phyloP scores from a whole-genome alignment of 1,284 basidiomycete species.

The Amylostereum areolatum region DNA sequence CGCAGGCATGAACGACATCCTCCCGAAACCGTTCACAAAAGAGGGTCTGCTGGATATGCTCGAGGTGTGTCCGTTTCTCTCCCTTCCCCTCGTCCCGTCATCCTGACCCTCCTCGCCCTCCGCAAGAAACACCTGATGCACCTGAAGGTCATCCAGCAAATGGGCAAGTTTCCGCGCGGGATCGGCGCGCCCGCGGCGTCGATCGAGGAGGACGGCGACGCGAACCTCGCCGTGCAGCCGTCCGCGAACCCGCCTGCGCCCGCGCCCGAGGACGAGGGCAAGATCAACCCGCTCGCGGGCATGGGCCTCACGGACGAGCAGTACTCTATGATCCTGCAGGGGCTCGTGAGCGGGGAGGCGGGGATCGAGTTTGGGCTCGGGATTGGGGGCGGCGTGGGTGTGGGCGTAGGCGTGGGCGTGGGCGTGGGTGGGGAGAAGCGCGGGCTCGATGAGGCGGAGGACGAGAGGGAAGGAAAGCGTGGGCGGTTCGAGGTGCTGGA shows the following conservation, averaged over 20 bases:
- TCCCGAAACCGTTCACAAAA: conserved; percentile 97
- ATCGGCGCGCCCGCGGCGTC: conserved; percentile 65
- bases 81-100: background rate
- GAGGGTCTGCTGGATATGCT: conserved; percentile 88
- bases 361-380: conserved; percentile 8
- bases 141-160: conserved; percentile 84
- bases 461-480: conserved; percentile 53
- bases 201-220: conserved; percentile 50
- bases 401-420: background rate
- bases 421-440: conserved; percentile 28
- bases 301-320: conserved; percentile 76
- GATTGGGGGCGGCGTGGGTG: conserved; percentile 12
- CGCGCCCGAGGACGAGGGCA: conserved; percentile 35
- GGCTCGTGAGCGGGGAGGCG: conserved; percentile 51
- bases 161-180: conserved; percentile 65
- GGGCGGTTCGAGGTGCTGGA: conserved; percentile 68
- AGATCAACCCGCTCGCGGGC: conserved; percentile 67
- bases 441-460: conserved; percentile 37
- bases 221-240: conserved; percentile 18
- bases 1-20: conserved; percentile 90
- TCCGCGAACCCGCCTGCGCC: conserved; percentile 9
- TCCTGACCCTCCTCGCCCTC: background rate
- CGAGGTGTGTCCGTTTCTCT: conserved; percentile 47
- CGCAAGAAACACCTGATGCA: conserved; percentile 86
- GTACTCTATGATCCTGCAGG: conserved; percentile 63